Conservation (phyloP, 2,329 filamentous ascomycete species). For the Xylariales sp. region DNA sequence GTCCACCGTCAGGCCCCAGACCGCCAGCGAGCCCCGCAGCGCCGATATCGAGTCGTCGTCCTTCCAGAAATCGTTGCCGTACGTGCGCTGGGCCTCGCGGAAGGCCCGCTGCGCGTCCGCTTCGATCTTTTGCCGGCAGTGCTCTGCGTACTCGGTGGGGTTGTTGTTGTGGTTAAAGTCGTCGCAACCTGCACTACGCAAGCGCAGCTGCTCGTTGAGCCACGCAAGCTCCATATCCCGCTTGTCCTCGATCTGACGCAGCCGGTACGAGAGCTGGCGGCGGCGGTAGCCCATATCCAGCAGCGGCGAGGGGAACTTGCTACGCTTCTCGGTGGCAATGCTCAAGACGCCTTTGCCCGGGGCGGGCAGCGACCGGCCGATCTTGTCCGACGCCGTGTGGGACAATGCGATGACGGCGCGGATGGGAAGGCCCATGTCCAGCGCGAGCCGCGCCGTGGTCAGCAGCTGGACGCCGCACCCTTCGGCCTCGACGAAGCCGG, state of each 20-base stretch:
- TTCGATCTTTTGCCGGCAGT: slow-evolving; percentile 10
- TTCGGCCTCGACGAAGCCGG: slow-evolving; percentile 31
- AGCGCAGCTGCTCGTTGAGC: slow-evolving; percentile 2
- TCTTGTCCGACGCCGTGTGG: slow-evolving; percentile 26
- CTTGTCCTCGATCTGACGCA: slow-evolving; percentile 15
- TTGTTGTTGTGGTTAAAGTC: slow-evolving; percentile 2
- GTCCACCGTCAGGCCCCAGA: slow-evolving; percentile 30
- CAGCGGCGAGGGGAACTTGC: slow-evolving; percentile 15
- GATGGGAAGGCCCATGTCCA: slow-evolving; percentile 30
- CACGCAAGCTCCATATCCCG: slow-evolving; percentile 9
- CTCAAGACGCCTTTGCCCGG: slow-evolving; percentile 31
- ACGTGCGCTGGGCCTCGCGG: slow-evolving; percentile 14
- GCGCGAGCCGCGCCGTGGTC: slow-evolving; percentile 25
- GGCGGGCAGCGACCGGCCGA: slow-evolving; percentile 31
- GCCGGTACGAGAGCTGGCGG: slow-evolving; percentile 15
- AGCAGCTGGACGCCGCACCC: slow-evolving; percentile 31
- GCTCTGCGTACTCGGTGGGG: not conserved
- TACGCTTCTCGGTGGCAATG: slow-evolving; percentile 17
- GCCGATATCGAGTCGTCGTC: slow-evolving; percentile 23
- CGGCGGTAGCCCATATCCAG: slow-evolving; percentile 21
- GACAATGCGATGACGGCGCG: slow-evolving; percentile 27
- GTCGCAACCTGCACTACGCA: not conserved
- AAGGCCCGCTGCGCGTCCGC: slow-evolving; percentile 13
- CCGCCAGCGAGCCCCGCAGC: slow-evolving; percentile 27
- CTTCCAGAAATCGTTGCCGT: slow-evolving; percentile 24